phyloP scores from a whole-genome alignment of 148 eudicot genomes.

The Arbutus unedo region DNA sequence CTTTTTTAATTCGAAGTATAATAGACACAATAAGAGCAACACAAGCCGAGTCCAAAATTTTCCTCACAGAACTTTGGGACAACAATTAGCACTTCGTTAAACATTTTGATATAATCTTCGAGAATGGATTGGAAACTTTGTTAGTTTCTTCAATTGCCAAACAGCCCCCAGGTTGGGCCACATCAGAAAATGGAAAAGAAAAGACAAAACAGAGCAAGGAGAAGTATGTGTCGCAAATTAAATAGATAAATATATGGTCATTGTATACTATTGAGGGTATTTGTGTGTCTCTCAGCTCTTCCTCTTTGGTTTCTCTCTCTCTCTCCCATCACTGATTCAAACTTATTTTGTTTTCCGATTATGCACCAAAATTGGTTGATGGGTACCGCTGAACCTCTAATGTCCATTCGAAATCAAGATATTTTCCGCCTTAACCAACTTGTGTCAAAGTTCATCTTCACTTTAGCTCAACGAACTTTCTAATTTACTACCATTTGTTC shows the following conservation, averaged over 20 bases:
- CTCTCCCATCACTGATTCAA: slow-evolving; percentile 6
- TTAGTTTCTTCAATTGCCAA: too few relatives aligned
- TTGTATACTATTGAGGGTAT: not conserved
- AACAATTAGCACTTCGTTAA: too few relatives aligned
- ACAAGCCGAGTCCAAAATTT: too few relatives aligned
- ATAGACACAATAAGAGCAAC: too few relatives aligned
- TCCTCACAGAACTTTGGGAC: too few relatives aligned
- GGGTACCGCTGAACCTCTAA: slow-evolving; percentile 25
- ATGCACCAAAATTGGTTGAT: slow-evolving; percentile 31
- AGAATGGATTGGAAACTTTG: too few relatives aligned
- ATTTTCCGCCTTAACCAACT: slow-evolving; percentile 15
- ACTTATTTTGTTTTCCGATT: not conserved
- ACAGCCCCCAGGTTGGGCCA: too few relatives aligned
- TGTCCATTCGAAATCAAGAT: slow-evolving; percentile 26
- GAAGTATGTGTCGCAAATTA: not conserved
- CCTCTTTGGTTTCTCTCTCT: not conserved
- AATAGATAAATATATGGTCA: not conserved
- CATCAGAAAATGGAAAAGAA: too few relatives aligned
- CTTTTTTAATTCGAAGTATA: too few relatives aligned
- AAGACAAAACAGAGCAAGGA: too few relatives aligned
- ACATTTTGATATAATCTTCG: too few relatives aligned
- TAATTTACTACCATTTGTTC: not conserved
- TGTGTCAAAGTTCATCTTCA: slow-evolving; percentile 14
- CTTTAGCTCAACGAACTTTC: slow-evolving; percentile 5
- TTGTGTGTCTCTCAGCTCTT: not conserved